Evolutionary conservation across 306 rosid genomes (phyloP), one percentile per base, ranked within the genome.

Genomic region (Prunus mira): DNA sequence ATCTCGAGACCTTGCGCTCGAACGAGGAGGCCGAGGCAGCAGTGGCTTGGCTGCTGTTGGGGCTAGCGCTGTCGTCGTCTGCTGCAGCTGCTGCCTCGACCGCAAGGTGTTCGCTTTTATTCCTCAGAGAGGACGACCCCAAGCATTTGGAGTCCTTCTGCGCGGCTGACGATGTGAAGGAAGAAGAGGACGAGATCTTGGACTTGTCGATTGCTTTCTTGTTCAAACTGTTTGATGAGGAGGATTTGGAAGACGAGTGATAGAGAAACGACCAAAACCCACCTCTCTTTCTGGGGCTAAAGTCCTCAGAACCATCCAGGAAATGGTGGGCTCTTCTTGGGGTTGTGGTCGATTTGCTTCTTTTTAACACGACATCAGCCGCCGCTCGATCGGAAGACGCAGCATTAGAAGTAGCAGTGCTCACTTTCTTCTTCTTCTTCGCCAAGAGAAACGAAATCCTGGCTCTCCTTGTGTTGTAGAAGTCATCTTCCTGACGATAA

Each of bases 211-310:
- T 54, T 63, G 67, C 5, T 57, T 68, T 78, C 62, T 69, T 75
- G 27, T 30, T 30, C 20, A 84, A 78, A 30, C 46, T 28, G 27
- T 60, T 47, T 0, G 80, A 54, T 12, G 77, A 54, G 28, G 82
- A 27, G 25, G 82, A 67, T 20, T 79, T 80, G 9, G 88, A 65
- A 4, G 80, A 80, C 2, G 97, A 85, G 63, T 74, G 85, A 75
- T 92, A 84, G 7, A 95, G 87, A 83, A 92, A 95, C 0, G 97
- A 95, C 99, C 97, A 92, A 43, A 95, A 95, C 3, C 97, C 90
- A n/a, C 84, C 74, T 69, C 93, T 63, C 45, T 88, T 95, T 28
- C 93, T 87, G 5, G 91, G 89, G 65, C 91, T 89, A 4, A 84
- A 87, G 69, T 83, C 85, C 0, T 81, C 81, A 3, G 72, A 20